Percentiles rank a stretch among this genome's conserved stretches.
phyloP scores from a whole-genome alignment of 2,329 filamentous ascomycete genomes.

The Penicillium decumbens region DNA sequence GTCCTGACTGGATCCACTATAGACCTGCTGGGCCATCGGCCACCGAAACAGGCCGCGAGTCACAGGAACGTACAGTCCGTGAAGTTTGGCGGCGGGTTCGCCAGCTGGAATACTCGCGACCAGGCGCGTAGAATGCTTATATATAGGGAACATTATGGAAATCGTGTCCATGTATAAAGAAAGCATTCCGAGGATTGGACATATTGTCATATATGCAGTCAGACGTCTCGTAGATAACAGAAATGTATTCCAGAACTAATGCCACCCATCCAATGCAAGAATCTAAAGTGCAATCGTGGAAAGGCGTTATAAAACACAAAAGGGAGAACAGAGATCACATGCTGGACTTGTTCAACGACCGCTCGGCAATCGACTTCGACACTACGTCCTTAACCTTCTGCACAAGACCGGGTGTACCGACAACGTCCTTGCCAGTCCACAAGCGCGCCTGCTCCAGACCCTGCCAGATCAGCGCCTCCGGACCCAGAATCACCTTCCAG shows the following conservation, averaged over 20 bases:
- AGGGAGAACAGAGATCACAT: conserved; percentile 15
- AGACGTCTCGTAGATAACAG: not conserved
- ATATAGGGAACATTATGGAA: too few species aligned
- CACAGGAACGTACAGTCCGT: conserved; percentile 65
- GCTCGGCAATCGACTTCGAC: conserved; percentile 45
- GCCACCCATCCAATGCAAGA: conserved; percentile 22
- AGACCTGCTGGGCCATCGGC: conserved; percentile 61
- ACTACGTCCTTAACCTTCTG: conserved; percentile 55
- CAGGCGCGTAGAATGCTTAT: conserved; percentile 47
- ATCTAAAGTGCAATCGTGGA: conserved; percentile 21
- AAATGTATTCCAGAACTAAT: conserved; percentile 13
- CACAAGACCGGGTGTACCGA: conserved; percentile 54
- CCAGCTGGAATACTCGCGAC: conserved; percentile 62
- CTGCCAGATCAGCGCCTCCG: conserved; percentile 73
- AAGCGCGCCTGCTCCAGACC: conserved; percentile 61
- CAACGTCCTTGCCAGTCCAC: conserved; percentile 61
- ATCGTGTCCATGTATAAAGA: not conserved
- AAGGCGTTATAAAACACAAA: conserved; percentile 9
- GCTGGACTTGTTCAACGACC: conserved; percentile 25
- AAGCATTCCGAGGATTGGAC: not conserved
- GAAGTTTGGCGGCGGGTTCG: conserved; percentile 69
- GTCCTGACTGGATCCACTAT: conserved; percentile 3
- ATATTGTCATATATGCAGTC: not conserved
- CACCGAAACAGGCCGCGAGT: conserved; percentile 60
- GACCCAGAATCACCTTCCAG: conserved; percentile 71